Evolutionary conservation across 352 stramenopile species (phyloP).

Genomic region (Phytophthora megakarya): DNA sequence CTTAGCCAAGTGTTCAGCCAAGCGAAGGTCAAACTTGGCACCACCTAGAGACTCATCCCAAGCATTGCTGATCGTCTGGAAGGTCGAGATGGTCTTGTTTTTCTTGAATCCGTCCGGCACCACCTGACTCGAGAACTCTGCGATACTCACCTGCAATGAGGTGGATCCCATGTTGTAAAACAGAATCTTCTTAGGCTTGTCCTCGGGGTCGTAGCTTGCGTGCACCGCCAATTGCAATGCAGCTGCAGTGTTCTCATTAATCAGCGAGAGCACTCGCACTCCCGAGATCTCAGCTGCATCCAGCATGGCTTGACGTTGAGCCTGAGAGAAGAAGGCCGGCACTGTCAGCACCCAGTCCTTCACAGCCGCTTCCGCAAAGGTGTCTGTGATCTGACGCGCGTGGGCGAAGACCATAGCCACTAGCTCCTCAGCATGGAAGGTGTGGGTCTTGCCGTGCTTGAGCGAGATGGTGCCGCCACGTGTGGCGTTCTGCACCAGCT

Average conservation of each 20-base stretch:
- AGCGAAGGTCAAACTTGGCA: slow-evolving; percentile 90
- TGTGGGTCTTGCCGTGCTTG: slow-evolving; percentile 56
- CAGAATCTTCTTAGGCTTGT: slow-evolving; percentile 89
- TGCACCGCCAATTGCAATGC: slow-evolving; percentile 96
- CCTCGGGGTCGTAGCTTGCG: slow-evolving; percentile 72
- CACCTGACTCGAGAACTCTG: slow-evolving; percentile 87
- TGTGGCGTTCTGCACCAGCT: slow-evolving; percentile 80
- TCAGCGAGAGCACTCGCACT: slow-evolving; percentile 95
- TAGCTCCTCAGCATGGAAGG: slow-evolving; percentile 94
- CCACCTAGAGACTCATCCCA: slow-evolving; percentile 95
- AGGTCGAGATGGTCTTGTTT: slow-evolving; percentile 91
- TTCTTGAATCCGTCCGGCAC: slow-evolving; percentile 90
- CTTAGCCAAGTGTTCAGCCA: slow-evolving; percentile 94
- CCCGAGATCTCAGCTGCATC: slow-evolving; percentile 95
- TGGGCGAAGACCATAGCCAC: slow-evolving; percentile 96
- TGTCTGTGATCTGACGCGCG: slow-evolving; percentile 82
- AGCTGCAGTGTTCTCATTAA: slow-evolving; percentile 98
- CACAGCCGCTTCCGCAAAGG: slow-evolving; percentile 70
- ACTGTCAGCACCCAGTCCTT: slow-evolving; percentile 97
- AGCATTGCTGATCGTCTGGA: slow-evolving; percentile 92
- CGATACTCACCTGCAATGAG: slow-evolving; percentile 88
- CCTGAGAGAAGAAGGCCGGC: slow-evolving; percentile 94
- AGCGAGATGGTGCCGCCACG: slow-evolving; percentile 71
- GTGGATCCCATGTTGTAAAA: slow-evolving; percentile 99
- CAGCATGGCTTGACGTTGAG: slow-evolving; percentile 93